phyloP scores from a whole-genome alignment of 2,329 filamentous ascomycete genomes.

The Colletotrichum nymphaeae region DNA sequence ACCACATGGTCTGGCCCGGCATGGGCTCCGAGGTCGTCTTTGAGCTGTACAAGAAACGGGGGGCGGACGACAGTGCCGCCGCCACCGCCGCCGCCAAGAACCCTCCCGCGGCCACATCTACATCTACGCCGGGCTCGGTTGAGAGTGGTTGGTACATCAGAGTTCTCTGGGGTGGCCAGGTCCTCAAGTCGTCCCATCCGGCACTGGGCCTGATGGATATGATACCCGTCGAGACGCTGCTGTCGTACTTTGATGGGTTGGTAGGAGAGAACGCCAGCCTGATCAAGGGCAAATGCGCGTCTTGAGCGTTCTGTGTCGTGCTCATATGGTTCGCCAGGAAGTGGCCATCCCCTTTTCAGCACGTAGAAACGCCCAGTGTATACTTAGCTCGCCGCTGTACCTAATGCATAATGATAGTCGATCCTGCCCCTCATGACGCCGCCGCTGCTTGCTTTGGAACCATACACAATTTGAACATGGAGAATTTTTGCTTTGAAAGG shows the following conservation, averaged over 20 bases:
- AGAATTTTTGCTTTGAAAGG: too few relatives aligned
- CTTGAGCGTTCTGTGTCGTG: constrained; percentile 29
- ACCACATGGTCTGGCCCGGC: constrained; percentile 85
- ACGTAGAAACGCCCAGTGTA: neutral
- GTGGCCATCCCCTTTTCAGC: neutral
- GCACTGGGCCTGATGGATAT: constrained; percentile 76
- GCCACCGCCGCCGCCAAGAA: neutral
- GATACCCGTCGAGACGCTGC: constrained; percentile 72
- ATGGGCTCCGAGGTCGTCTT: constrained; percentile 86
- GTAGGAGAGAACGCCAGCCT: constrained; percentile 65
- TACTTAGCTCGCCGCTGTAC: constrained; percentile 3
- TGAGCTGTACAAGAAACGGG: constrained; percentile 67
- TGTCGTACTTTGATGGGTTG: constrained; percentile 78
- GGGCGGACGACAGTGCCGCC: neutral
- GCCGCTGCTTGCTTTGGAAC: neutral
- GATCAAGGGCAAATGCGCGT: constrained; percentile 50
- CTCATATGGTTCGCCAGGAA: constrained; percentile 24
- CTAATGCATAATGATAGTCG: constrained; percentile 17
- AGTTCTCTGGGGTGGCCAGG: constrained; percentile 77
- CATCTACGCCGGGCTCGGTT: constrained; percentile 8
- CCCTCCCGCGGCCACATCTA: constrained; percentile 23
- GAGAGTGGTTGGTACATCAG: constrained; percentile 64
- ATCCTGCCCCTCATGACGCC: neutral
- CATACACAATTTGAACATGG: neutral
- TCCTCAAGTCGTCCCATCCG: constrained; percentile 76